Base-by-base conservation (phyloP, 2,329 filamentous ascomycete species). In the Fusarium proliferatum region DNA sequence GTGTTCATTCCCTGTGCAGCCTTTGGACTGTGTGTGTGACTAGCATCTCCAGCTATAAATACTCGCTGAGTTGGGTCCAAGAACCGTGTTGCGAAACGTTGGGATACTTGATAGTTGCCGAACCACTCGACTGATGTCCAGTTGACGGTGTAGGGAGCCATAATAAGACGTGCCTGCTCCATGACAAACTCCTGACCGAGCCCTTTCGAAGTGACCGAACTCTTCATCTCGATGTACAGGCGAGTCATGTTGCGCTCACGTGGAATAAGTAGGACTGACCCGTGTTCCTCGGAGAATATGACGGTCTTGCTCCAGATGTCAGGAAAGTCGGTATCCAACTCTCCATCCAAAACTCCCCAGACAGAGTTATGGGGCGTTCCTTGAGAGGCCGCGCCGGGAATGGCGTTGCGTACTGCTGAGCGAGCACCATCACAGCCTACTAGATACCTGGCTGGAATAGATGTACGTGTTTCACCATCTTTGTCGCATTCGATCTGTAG, bases 251-350 rank as follows among this genome's bases (percentile, higher is more conserved):
- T 92, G 39, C 91, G 85, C 80, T 94, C 92, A n/a, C 92, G 88
- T 4, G 92, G 92, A 58, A 94, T 91, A 78, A 93, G 91, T 23
- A 94, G 85, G 42, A 94, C 89, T 0, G 91, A 92, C 3, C 92
- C 92, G 41, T 89, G 85, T 64, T 89, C 86, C 63, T 93, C 89
- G 3, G 90, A 91, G 71, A 91, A 91, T 13, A 93, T 86, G 0
- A 92, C 87, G 0, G 91, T 91, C 81, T 94, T 94, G 80, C 89
- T 92, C 90, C 91, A 93, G 45, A 94, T 88, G 74, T 94, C 92
- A 3, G 92, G 92, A 73, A 94, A 94, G 78, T 93, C 87, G 6
- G 92, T 94, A 42, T 92, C 88, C 9, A 94, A 82, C 76, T 90
- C 88, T 72, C 91, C 92, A 78, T 94, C 92, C 8, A 94, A 82